Conservation (phyloP, 352 stramenopile species). For the Phytophthora boehmeriae region DNA sequence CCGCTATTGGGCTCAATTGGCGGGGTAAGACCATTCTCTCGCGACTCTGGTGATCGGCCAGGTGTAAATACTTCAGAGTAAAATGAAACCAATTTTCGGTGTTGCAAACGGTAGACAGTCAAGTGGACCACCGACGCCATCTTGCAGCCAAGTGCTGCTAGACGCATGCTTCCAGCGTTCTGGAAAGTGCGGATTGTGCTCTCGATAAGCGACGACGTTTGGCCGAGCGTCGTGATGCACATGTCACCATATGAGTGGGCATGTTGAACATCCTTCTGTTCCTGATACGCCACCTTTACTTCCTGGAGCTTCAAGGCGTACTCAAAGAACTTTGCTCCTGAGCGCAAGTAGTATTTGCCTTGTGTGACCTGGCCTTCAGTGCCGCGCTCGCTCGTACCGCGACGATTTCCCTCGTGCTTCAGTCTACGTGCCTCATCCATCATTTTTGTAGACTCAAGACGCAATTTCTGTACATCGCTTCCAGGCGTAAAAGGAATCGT, state of each 20-base stretch:
- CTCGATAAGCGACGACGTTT: slow-evolving; percentile 83
- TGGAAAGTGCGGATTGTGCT: slow-evolving; percentile 77
- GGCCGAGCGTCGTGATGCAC: slow-evolving; percentile 68
- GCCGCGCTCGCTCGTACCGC: slow-evolving; percentile 48
- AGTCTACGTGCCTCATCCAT: slow-evolving; percentile 74
- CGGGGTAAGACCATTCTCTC: slow-evolving; percentile 73
- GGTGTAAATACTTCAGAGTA: slow-evolving; percentile 85
- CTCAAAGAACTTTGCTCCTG: slow-evolving; percentile 85
- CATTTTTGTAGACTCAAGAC: slow-evolving; percentile 50
- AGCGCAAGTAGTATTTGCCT: slow-evolving; percentile 77
- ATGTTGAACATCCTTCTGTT: slow-evolving; percentile 65
- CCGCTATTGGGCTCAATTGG: slow-evolving; percentile 56
- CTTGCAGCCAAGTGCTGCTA: slow-evolving; percentile 86
- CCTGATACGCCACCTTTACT: slow-evolving; percentile 81
- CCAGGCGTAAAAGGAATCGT: slow-evolving; percentile 44
- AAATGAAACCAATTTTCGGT: slow-evolving; percentile 76
- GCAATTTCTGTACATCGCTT: slow-evolving; percentile 61
- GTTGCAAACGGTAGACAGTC: slow-evolving; percentile 83
- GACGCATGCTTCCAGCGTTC: slow-evolving; percentile 54
- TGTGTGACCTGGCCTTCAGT: slow-evolving; percentile 57
- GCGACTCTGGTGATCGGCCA: slow-evolving; percentile 73
- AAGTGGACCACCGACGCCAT: slow-evolving; percentile 79
- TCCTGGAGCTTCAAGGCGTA: slow-evolving; percentile 81
- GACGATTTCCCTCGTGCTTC: slow-evolving; percentile 84
- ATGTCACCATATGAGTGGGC: slow-evolving; percentile 68